A percentile compares a stretch with the other conserved stretches of the same genome.
These are phyloP conservation scores for Trametes villosa DNA, from an alignment of 768 basidiomycete species.

Conservation along the genomic window DNA sequence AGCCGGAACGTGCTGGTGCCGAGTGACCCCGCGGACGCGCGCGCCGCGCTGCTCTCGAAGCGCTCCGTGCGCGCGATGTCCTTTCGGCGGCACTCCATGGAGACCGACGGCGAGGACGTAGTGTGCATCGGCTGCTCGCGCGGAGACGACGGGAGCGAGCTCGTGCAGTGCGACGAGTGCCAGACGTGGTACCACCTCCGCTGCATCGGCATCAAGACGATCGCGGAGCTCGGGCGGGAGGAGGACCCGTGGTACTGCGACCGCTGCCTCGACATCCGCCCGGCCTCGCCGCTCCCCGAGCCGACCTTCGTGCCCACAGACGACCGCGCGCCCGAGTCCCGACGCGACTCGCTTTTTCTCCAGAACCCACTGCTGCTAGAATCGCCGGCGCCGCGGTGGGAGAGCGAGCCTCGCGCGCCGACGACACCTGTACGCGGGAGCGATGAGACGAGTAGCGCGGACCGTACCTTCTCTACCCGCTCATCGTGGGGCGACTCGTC, in stretches of 20 bases:
- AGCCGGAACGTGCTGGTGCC: conserved; percentile 47
- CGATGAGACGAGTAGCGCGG: conserved; percentile 19
- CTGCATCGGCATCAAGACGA: conserved; percentile 73
- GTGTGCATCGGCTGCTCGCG: conserved; percentile 67
- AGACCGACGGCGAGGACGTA: conserved; percentile 49
- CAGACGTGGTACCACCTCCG: conserved; percentile 81
- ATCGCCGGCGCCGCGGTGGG: conserved; percentile 60
- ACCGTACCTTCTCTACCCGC: conserved; percentile 39
- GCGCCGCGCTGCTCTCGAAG: conserved; percentile 73
- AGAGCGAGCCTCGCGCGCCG: conserved; percentile 40
- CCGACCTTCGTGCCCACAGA: conserved; percentile 76
- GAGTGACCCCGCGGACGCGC: conserved; percentile 77
- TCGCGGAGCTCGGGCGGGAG: conserved; percentile 69
- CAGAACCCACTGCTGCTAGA: conserved; percentile 56
- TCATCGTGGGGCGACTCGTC: conserved; percentile 56
- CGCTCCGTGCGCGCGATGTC: conserved; percentile 66
- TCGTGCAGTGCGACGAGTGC: conserved; percentile 85
- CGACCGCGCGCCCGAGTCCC: conserved; percentile 45
- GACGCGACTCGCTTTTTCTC: conserved; percentile 61
- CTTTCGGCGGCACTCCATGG: conserved; percentile 46
- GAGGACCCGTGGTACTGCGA: conserved; percentile 83
- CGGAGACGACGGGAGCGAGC: conserved; percentile 69
- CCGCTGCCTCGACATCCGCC: conserved; percentile 52
- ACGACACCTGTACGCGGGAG: conserved; percentile 52
- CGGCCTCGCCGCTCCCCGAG: conserved; percentile 50